A percentile compares a stretch with the other conserved stretches of the same genome.
phyloP scores from a whole-genome alignment of 352 stramenopile species.

The Phytophthora crassamura region DNA sequence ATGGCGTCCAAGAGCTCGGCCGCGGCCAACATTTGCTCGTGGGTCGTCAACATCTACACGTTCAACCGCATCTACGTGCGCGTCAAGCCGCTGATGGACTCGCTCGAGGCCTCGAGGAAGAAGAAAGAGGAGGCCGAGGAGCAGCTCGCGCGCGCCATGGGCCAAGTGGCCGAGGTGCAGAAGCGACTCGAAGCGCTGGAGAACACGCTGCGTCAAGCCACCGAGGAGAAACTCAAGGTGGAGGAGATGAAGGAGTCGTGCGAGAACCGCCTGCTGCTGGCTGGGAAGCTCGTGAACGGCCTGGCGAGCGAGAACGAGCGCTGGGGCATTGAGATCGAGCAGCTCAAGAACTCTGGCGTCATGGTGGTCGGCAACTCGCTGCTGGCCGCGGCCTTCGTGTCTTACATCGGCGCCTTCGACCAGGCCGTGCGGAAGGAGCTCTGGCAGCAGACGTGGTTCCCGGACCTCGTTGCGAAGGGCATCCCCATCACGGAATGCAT shows the following conservation, averaged over 20 bases:
- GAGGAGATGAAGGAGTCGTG: slow-evolving; percentile 96
- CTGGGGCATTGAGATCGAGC: slow-evolving; percentile 97
- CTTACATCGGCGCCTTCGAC: slow-evolving; percentile 98
- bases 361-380: slow-evolving; percentile 98
- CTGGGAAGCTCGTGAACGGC: slow-evolving; percentile 95
- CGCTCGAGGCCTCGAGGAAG: slow-evolving; percentile 94
- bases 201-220: slow-evolving; percentile 94
- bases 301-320: slow-evolving; percentile 97
- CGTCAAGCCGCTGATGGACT: slow-evolving; percentile 98
- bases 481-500: slow-evolving; percentile 96
- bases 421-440: slow-evolving; percentile 89
- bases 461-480: slow-evolving; percentile 89
- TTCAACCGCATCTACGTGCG: slow-evolving; percentile 99
- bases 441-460: slow-evolving; percentile 86
- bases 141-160: slow-evolving; percentile 91
- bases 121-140: slow-evolving; percentile 94
- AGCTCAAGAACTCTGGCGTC: slow-evolving; percentile 94
- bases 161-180: slow-evolving; percentile 94
- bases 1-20: slow-evolving; percentile 97
- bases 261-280: slow-evolving; percentile 92
- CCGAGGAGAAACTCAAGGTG: slow-evolving; percentile 96
- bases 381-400: slow-evolving; percentile 97
- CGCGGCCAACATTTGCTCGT: slow-evolving; percentile 97
- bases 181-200: slow-evolving; percentile 92
- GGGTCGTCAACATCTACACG: slow-evolving; percentile 98